Evolutionary conservation across 1,284 basidiomycete species (phyloP).

Genomic region (Cutaneotrichosporon cutaneum): DNA sequence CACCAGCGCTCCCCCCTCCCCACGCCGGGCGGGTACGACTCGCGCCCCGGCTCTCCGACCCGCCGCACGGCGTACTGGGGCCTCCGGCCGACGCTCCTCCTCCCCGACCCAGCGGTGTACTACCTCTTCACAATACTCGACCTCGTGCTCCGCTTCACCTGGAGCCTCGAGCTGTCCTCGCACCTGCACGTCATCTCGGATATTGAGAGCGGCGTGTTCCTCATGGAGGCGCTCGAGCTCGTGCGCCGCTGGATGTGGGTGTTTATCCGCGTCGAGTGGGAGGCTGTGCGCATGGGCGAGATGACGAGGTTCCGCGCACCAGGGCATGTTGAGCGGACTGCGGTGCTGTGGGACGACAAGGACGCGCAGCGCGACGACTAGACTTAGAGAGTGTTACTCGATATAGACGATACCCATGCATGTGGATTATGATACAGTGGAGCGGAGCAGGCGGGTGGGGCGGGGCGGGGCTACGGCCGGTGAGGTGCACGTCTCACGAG

Average conservation of each 20-base stretch:
- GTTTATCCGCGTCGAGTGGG: constrained; percentile 94
- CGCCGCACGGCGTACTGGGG: constrained; percentile 59
- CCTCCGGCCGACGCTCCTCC: constrained; percentile 68
- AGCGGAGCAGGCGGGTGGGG: no score
- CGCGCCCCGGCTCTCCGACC: constrained; percentile 18
- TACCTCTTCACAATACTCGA: constrained; percentile 81
- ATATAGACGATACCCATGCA: constrained; percentile 18
- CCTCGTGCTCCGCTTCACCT: constrained; percentile 86
- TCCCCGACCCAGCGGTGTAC: constrained; percentile 75
- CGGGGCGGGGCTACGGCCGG: no score
- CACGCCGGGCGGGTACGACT: constrained; percentile 12
- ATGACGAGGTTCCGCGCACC: constrained; percentile 27
- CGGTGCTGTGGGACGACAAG: constrained; percentile 27
- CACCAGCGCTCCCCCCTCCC: constrained; percentile 17
- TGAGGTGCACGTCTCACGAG: no score
- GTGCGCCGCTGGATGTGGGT: constrained; percentile 94
- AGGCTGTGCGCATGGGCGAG: constrained; percentile 65
- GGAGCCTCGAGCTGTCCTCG: constrained; percentile 86
- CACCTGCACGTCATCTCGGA: constrained; percentile 82
- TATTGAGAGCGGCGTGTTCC: constrained; percentile 79
- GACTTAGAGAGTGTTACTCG: constrained; percentile 5
- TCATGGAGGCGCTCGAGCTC: constrained; percentile 87
- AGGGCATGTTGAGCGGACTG: constrained; percentile 13
- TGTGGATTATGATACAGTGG: constrained; percentile 9
- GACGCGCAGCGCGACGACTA: constrained; percentile 12